Conservation (phyloP, 805 yeast species). For the Kazachstania taianensis region DNA sequence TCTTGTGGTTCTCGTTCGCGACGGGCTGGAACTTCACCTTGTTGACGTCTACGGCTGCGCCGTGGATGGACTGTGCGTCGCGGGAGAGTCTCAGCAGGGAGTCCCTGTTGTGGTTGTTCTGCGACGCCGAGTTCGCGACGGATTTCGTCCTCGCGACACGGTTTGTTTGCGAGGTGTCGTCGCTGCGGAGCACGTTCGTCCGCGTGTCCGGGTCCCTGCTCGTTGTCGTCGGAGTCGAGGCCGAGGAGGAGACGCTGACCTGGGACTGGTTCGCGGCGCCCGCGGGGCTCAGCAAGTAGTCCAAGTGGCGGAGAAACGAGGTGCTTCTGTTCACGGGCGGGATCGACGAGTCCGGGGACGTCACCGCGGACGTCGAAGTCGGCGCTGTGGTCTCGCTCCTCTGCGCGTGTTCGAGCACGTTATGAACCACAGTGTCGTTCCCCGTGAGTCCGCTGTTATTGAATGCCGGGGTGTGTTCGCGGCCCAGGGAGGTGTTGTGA, state of each 20-base stretch:
- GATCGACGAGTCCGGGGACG: background rate
- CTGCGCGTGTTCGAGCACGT: background rate
- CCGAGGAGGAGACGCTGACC: background rate
- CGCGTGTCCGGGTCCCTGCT: background rate
- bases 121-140: background rate
- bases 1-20: background rate
- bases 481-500: background rate
- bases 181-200: background rate
- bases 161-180: background rate
- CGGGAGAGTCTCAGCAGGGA: background rate
- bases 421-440: slow-evolving; percentile 2
- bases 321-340: slow-evolving; percentile 12
- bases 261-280: background rate
- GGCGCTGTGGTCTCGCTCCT: background rate
- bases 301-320: slow-evolving; percentile 31
- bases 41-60: slow-evolving; percentile 6
- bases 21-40: slow-evolving; percentile 24
- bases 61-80: background rate
- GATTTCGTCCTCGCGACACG: background rate
- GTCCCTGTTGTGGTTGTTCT: background rate
- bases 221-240: no score
- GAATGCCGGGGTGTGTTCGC: background rate
- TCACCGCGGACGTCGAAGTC: background rate
- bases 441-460: background rate
- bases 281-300: slow-evolving; percentile 19